These are phyloP conservation scores for Aspergillus olivimuriae DNA, from an alignment of 495 filamentous ascomycete genomes.

Conservation along the genomic window DNA sequence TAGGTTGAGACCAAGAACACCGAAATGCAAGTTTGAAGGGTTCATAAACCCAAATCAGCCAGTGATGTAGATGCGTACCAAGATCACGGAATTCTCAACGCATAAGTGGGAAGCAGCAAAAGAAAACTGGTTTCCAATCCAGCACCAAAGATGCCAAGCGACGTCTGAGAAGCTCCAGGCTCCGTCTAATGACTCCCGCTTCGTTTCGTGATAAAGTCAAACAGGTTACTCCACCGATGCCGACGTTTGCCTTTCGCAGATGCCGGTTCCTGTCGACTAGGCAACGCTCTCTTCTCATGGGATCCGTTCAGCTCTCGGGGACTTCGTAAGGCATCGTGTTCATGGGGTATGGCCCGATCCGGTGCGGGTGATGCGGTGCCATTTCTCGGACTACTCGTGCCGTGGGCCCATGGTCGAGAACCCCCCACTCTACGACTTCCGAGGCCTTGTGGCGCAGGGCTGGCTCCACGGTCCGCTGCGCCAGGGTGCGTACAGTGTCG, in stretches of 20 bases:
- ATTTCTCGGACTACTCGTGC: too few species aligned
- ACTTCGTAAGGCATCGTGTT: too few species aligned
- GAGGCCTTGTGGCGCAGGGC: too few species aligned
- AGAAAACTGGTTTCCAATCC: neutral
- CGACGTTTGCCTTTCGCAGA: slow-evolving; percentile 18
- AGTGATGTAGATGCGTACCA: too few species aligned
- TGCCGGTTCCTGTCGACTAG: neutral
- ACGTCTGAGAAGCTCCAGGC: slow-evolving; percentile 6
- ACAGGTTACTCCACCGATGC: slow-evolving; percentile 17
- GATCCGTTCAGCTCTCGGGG: neutral
- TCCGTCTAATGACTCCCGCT: slow-evolving; percentile 13
- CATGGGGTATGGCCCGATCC: too few species aligned
- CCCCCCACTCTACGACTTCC: too few species aligned
- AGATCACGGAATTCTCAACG: slow-evolving; percentile 5
- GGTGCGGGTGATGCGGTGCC: too few species aligned
- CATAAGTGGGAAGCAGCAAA: slow-evolving; percentile 6
- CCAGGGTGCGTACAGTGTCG: slow-evolving; percentile 23
- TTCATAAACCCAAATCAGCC: neutral
- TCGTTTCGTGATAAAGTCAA: slow-evolving; percentile 16
- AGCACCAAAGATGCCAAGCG: neutral
- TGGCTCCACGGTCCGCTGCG: neutral
- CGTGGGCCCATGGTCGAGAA: too few species aligned
- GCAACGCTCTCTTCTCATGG: neutral
- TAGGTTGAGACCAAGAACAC: neutral
- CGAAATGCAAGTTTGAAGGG: too few species aligned